A percentile compares a stretch with the other conserved stretches of the same genome.
These are phyloP conservation scores for Phanerodontia chrysosporium DNA, from an alignment of 768 basidiomycete species.

Conservation along the genomic window DNA sequence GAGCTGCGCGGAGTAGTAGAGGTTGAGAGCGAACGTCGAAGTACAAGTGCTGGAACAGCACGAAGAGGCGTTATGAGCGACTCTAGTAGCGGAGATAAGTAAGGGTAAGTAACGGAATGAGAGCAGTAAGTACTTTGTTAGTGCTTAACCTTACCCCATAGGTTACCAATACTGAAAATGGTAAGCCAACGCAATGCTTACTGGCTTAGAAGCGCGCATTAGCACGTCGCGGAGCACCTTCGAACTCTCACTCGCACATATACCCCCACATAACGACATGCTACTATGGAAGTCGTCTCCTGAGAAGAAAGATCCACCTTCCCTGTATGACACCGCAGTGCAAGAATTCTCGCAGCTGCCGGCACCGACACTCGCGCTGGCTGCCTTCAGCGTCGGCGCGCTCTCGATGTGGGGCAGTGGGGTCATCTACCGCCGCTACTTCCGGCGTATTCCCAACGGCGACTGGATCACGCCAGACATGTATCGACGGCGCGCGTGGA, in stretches of 20 bases:
- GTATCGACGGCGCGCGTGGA: slow-evolving; percentile 57
- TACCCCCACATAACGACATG: neutral
- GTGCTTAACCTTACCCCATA: too few relatives aligned
- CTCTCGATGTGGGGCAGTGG: slow-evolving; percentile 33
- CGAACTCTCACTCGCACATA: neutral
- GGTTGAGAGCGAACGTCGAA: too few relatives aligned
- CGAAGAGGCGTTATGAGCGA: too few relatives aligned
- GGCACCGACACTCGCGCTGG: slow-evolving; percentile 20
- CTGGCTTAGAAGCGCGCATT: too few relatives aligned
- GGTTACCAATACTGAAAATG: too few relatives aligned
- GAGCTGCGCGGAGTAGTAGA: too few relatives aligned
- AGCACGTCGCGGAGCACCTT: too few relatives aligned
- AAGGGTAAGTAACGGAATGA: too few relatives aligned
- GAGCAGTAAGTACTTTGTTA: too few relatives aligned
- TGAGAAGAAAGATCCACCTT: neutral
- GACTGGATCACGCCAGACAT: slow-evolving; percentile 69
- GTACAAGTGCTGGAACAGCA: too few relatives aligned
- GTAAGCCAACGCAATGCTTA: too few relatives aligned
- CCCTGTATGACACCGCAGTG: neutral
- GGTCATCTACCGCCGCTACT: slow-evolving; percentile 33
- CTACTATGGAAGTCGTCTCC: neutral
- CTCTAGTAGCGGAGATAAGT: too few relatives aligned
- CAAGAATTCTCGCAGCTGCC: slow-evolving; percentile 3
- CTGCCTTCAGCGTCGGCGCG: slow-evolving; percentile 31
- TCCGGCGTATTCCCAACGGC: slow-evolving; percentile 55